Evolutionary conservation across 2,329 filamentous ascomycete species (phyloP), one percentile per base, ranked within the genome.

Genomic region (Penicillium freii): DNA sequence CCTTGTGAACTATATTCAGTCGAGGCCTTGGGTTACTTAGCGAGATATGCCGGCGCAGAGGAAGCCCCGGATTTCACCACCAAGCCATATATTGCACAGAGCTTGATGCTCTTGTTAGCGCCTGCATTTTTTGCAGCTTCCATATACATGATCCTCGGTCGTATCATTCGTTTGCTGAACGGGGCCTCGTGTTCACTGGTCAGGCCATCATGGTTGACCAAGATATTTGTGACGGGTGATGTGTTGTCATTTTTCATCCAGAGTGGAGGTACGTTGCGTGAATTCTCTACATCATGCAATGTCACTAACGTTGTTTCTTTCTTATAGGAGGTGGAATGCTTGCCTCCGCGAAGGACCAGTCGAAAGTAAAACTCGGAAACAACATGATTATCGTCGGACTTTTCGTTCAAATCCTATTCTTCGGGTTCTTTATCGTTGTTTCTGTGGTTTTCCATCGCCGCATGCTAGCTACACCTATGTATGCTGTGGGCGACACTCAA

Each of bases 191-290:
- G 59, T 8, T 65, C 64, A 1, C 40, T 68, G 3, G 59, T 69
- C 42, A 42, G 63, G 10, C 54, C 62, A 13, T 52, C 57, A 19
- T 68, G 62, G 61, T 38, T 69, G 23, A 68, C 66, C 25, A 68
- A 68, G 51, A 67, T 67, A 49, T 69, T 68, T 29, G 66, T 69
- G 23, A 47, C 57, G 4, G 66, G 66, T 9, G 66, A 69, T 34
- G 59, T 69, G 8, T 8, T 69, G 0, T 67, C 66, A 1, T 69
- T 68, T 27, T 38, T 69, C 2, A 63, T 67, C 29, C 66, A 69
- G 44, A 59, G 61, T 34, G 64, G 63, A 52, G 65, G 65, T 66
- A 61, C 19, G 56, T 19, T 15, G 36, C 4, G 2, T 25, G 4
- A 0, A 8, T 8, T 8, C 3, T 9, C 4, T 19, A 9, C 5